These are phyloP conservation scores for Spiromastix sp. DNA, from an alignment of 2,329 filamentous ascomycete species.

Conservation along the genomic window DNA sequence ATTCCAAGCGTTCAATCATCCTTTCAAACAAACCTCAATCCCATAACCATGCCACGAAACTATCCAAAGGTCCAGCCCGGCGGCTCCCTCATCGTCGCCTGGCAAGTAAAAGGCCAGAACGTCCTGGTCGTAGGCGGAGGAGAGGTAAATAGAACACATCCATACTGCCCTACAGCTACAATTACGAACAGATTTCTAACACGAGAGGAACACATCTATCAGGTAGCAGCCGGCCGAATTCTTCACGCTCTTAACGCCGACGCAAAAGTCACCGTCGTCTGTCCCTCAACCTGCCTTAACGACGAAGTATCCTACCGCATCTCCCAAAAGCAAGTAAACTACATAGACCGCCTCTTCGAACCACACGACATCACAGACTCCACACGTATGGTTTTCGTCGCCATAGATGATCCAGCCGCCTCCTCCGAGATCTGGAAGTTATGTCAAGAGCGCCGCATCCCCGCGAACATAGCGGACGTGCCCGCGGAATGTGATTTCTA, in stretches of 20 bases:
- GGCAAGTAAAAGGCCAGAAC: slow-evolving; percentile 83
- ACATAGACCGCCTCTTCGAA: slow-evolving; percentile 75
- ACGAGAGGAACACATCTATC: slow-evolving; percentile 12
- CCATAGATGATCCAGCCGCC: slow-evolving; percentile 86
- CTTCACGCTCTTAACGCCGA: slow-evolving; percentile 92
- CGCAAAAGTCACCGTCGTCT: slow-evolving; percentile 77
- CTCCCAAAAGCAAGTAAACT: slow-evolving; percentile 60
- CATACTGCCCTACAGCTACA: slow-evolving; percentile 3
- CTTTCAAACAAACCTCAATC: too few relatives aligned
- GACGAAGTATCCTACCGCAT: slow-evolving; percentile 80
- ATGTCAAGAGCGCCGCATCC: slow-evolving; percentile 73
- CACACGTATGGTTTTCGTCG: slow-evolving; percentile 78
- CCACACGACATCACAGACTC: slow-evolving; percentile 62
- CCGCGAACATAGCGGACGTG: slow-evolving; percentile 94
- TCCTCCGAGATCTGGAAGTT: slow-evolving; percentile 86
- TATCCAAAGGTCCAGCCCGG: slow-evolving; percentile 81
- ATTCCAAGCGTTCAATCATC: too few relatives aligned
- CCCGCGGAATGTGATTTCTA: slow-evolving; percentile 97
- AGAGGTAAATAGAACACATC: slow-evolving; percentile 52
- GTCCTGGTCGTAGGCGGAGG: slow-evolving; percentile 92
- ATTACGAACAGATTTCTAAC: background rate
- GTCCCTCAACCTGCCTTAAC: slow-evolving; percentile 69
- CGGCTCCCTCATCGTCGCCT: slow-evolving; percentile 87
- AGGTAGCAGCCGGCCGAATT: slow-evolving; percentile 94
- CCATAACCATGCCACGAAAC: slow-evolving; percentile 19